These are phyloP conservation scores for Plectranthus barbatus DNA, from an alignment of 257 asterid species.

Conservation along the genomic window DNA sequence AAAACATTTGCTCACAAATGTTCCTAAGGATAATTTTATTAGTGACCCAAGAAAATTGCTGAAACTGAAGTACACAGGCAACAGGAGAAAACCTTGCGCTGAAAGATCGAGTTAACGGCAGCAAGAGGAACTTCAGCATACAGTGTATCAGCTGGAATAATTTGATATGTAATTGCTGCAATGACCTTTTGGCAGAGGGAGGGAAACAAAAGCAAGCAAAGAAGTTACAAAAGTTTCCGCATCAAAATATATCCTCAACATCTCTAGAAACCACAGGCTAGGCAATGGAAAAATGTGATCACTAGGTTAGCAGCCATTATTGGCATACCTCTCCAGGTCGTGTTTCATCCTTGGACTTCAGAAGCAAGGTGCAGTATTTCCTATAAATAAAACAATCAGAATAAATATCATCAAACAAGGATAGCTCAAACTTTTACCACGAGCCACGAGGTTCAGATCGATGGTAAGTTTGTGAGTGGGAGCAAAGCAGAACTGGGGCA, in stretches of 20 bases:
- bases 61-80: slow-evolving; percentile 2
- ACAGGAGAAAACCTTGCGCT: slow-evolving; percentile 50
- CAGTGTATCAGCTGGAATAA: slow-evolving; percentile 77
- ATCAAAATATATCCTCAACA: neutral
- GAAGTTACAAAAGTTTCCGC: neutral
- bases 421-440: neutral
- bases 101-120: slow-evolving; percentile 59
- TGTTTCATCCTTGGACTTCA: slow-evolving; percentile 35
- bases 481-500: neutral
- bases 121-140: slow-evolving; percentile 95
- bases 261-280: neutral
- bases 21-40: neutral
- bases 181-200: slow-evolving; percentile 38
- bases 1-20: neutral
- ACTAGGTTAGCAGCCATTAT: slow-evolving; percentile 5
- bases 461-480: neutral
- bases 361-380: slow-evolving; percentile 72
- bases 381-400: slow-evolving; percentile 30
- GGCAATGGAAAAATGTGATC: neutral
- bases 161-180: slow-evolving; percentile 84
- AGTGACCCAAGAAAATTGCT: neutral
- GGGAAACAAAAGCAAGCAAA: slow-evolving; percentile 4
- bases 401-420: neutral
- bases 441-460: too few species aligned
- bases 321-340: slow-evolving; percentile 49